phyloP scores from a whole-genome alignment of 495 filamentous ascomycete species.

The Barbatosphaeria neglecta region DNA sequence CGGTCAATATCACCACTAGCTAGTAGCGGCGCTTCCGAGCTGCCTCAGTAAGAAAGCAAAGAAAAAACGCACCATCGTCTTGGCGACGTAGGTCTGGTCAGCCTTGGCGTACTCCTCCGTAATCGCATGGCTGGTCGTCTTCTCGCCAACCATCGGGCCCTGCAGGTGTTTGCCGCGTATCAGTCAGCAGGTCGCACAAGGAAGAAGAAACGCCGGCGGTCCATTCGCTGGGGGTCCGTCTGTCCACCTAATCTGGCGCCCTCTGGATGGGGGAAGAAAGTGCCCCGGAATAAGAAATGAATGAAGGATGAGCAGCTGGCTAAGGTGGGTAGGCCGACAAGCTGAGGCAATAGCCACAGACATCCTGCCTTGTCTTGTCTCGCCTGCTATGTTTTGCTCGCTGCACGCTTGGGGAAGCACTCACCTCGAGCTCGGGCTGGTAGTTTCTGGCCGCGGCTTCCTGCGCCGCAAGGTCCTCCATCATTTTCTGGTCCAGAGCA shows the following conservation, averaged over 20 bases:
- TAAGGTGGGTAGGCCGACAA: too few relatives aligned
- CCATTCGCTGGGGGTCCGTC: too few relatives aligned
- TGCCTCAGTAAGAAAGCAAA: neutral
- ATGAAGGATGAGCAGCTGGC: too few relatives aligned
- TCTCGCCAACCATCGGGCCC: constrained; percentile 74
- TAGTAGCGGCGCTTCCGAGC: too few relatives aligned
- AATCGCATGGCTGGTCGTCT: constrained; percentile 65
- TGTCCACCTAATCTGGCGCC: too few relatives aligned
- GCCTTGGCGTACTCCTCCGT: constrained; percentile 84
- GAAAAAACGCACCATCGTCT: constrained; percentile 60
- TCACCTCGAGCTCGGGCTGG: constrained; percentile 54
- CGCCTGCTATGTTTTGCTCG: too few relatives aligned
- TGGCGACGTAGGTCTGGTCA: constrained; percentile 71
- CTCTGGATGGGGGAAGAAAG: neutral
- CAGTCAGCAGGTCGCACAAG: neutral
- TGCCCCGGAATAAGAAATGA: neutral
- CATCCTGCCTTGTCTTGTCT: too few relatives aligned
- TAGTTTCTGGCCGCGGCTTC: constrained; percentile 50
- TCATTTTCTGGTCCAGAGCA: constrained; percentile 20
- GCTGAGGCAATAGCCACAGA: too few relatives aligned
- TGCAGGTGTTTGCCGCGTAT: constrained; percentile 23
- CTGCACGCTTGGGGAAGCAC: constrained; percentile 9
- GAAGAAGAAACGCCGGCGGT: too few relatives aligned
- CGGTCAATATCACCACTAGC: constrained; percentile 3
- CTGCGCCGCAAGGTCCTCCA: constrained; percentile 36